phyloP scores from a whole-genome alignment of 331 rosid genomes.

The Acacia concinna region DNA sequence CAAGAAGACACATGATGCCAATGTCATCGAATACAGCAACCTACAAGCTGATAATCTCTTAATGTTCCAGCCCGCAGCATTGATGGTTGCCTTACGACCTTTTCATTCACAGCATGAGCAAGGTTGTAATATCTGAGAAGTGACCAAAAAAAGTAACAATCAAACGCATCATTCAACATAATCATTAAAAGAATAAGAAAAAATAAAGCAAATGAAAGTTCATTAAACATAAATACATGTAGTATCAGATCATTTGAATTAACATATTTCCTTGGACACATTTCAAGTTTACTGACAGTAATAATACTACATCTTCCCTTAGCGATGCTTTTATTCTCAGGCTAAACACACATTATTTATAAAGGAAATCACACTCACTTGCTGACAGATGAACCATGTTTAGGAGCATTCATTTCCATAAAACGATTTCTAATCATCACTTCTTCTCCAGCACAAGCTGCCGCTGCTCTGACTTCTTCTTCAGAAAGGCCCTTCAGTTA shows the following conservation, averaged over 20 bases:
- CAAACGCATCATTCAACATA: slow-evolving; percentile 16
- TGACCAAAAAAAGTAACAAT: slow-evolving; percentile 31
- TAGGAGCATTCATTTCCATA: slow-evolving; percentile 97
- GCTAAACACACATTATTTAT: slow-evolving; percentile 11
- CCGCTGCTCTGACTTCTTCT: slow-evolving; percentile 98
- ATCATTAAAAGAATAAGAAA: slow-evolving; percentile 24
- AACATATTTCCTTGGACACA: slow-evolving; percentile 5
- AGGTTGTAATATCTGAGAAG: slow-evolving; percentile 81
- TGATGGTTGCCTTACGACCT: slow-evolving; percentile 83
- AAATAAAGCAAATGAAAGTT: background rate
- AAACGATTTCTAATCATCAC: slow-evolving; percentile 92
- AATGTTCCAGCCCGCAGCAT: slow-evolving; percentile 92
- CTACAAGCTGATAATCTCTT: slow-evolving; percentile 99
- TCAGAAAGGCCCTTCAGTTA: slow-evolving; percentile 87
- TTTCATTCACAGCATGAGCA: slow-evolving; percentile 97
- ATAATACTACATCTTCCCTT: slow-evolving; percentile 21
- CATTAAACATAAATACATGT: background rate
- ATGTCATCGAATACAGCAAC: slow-evolving; percentile 39
- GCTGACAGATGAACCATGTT: slow-evolving; percentile 81
- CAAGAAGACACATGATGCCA: slow-evolving; percentile 15
- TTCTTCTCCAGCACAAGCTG: slow-evolving; percentile 98
- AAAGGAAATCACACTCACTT: slow-evolving; percentile 55
- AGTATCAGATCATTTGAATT: slow-evolving; percentile 6
- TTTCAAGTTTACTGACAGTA: background rate
- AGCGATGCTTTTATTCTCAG: slow-evolving; percentile 9